A percentile compares a stretch with the other conserved stretches of the same genome.
These are phyloP conservation scores for Penicillium parvum DNA, from an alignment of 495 filamentous ascomycete species.

Conservation along the genomic window DNA sequence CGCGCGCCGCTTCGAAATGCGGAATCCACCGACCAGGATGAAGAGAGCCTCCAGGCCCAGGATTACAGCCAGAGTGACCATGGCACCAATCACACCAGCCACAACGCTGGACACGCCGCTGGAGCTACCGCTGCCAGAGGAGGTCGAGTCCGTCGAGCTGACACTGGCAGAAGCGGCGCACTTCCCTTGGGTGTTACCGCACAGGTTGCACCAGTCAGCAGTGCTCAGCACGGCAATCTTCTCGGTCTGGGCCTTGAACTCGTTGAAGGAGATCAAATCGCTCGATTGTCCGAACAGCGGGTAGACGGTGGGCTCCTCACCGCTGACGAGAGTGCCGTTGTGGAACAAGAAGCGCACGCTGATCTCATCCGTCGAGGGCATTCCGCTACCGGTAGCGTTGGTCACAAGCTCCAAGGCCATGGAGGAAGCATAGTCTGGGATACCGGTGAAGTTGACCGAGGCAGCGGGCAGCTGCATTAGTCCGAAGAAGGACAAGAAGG, in stretches of 20 bases:
- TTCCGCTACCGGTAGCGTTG: constrained; percentile 29
- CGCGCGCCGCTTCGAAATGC: constrained; percentile 22
- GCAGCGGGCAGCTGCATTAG: constrained; percentile 37
- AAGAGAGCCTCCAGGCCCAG: constrained; percentile 45
- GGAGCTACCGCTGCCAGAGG: constrained; percentile 5
- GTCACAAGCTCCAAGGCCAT: constrained; percentile 51
- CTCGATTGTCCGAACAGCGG: constrained; percentile 39
- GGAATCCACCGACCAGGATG: constrained; percentile 35
- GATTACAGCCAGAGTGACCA: constrained; percentile 56
- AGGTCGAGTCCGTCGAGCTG: constrained; percentile 2
- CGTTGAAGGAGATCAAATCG: constrained; percentile 32
- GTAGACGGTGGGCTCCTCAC: constrained; percentile 28
- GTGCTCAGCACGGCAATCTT: constrained; percentile 36
- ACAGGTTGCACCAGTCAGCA: constrained; percentile 43
- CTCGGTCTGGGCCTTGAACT: constrained; percentile 36
- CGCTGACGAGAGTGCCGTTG: constrained; percentile 44
- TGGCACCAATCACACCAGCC: constrained; percentile 58
- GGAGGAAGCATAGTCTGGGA: constrained; percentile 49
- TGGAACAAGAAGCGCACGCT: constrained; percentile 50
- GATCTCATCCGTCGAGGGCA: constrained; percentile 31
- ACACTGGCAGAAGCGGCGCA: constrained; percentile 22
- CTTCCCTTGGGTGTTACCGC: constrained; percentile 39
- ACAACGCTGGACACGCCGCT: constrained; percentile 39
- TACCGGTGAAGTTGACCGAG: constrained; percentile 40
- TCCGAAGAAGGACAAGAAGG: constrained; percentile 48